These are phyloP conservation scores for Odontarrhena argentea DNA, from an alignment of 345 rosid species.

Conservation along the genomic window DNA sequence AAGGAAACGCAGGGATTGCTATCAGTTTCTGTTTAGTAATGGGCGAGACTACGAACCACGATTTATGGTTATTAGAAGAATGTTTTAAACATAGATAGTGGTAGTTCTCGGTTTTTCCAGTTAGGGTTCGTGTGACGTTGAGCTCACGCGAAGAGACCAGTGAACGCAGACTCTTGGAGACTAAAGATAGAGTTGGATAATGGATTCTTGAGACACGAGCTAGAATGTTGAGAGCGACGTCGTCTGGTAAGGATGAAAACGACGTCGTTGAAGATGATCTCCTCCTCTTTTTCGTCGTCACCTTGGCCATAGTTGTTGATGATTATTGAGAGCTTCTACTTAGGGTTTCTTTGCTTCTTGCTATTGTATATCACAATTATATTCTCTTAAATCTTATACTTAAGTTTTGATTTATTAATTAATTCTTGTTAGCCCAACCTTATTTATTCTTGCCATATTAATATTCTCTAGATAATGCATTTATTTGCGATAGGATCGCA, in stretches of 20 bases:
- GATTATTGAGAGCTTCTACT: too few relatives aligned
- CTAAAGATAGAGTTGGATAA: conserved; percentile 54
- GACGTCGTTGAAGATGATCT: conserved; percentile 4
- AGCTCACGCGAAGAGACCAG: conserved; percentile 52
- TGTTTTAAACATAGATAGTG: conserved; percentile 22
- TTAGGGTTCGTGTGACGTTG: conserved; percentile 47
- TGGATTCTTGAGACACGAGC: conserved; percentile 58
- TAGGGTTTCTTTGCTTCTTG: too few relatives aligned
- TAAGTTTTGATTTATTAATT: too few relatives aligned
- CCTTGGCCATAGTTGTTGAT: neutral
- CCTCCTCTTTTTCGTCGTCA: neutral
- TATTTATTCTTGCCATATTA: too few relatives aligned
- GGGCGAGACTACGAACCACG: conserved; percentile 45
- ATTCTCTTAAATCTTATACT: too few relatives aligned
- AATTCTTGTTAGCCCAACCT: too few relatives aligned
- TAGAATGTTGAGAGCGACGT: conserved; percentile 54
- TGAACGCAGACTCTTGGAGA: conserved; percentile 54
- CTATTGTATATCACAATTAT: too few relatives aligned
- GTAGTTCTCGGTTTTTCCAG: neutral
- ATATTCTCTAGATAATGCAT: too few relatives aligned
- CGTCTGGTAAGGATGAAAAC: conserved; percentile 61
- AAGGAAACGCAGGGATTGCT: conserved; percentile 49
- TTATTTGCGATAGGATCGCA: too few relatives aligned
- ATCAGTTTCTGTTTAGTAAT: conserved; percentile 34
- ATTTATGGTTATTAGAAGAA: conserved; percentile 4